phyloP scores from a whole-genome alignment of 2,329 filamentous ascomycete species.

The Epichloe sylvatica region DNA sequence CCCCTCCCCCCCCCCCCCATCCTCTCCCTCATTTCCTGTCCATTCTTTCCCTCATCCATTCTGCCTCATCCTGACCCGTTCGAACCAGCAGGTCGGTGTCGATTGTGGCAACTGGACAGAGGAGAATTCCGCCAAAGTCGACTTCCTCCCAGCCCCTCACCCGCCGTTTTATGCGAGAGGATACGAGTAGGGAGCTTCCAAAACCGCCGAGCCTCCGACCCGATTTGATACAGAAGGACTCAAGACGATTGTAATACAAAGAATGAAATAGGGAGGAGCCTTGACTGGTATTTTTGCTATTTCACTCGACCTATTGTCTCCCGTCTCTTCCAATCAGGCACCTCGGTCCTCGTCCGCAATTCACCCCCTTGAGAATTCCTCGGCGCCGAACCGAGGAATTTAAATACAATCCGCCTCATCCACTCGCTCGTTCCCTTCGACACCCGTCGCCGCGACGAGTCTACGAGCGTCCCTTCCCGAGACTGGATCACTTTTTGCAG shows the following conservation, averaged over 20 bases:
- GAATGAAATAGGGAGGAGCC: slow-evolving; percentile 17
- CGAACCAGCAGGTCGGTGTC: slow-evolving; percentile 20
- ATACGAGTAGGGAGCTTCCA: slow-evolving; percentile 16
- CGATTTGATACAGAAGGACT: slow-evolving; percentile 5
- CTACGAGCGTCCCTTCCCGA: slow-evolving; percentile 23
- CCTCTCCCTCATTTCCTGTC: slow-evolving; percentile 27
- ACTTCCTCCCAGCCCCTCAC: slow-evolving; percentile 9
- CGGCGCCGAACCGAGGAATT: slow-evolving; percentile 29
- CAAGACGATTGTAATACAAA: slow-evolving; percentile 9
- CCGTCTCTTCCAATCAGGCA: slow-evolving; percentile 6
- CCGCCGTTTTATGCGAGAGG: slow-evolving; percentile 14
- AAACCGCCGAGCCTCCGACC: slow-evolving; percentile 7
- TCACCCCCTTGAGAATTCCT: slow-evolving; percentile 25
- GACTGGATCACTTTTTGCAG: slow-evolving; percentile 12
- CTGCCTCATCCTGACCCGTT: slow-evolving; percentile 33
- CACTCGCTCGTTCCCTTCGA: slow-evolving; percentile 18
- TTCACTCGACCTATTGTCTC: slow-evolving; percentile 5
- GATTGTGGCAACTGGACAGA: slow-evolving; percentile 19
- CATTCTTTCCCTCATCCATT: slow-evolving; percentile 42
- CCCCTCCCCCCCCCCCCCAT: slow-evolving; percentile 19
- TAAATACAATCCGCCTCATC: slow-evolving; percentile 17
- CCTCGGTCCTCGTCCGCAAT: slow-evolving; percentile 9
- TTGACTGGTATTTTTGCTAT: slow-evolving; percentile 27
- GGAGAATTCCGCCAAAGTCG: slow-evolving; percentile 18
- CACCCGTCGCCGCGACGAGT: slow-evolving; percentile 9